Evolutionary conservation across 2,329 filamentous ascomycete species (phyloP).

Genomic region (Ophiostoma novo-ulmi): DNA sequence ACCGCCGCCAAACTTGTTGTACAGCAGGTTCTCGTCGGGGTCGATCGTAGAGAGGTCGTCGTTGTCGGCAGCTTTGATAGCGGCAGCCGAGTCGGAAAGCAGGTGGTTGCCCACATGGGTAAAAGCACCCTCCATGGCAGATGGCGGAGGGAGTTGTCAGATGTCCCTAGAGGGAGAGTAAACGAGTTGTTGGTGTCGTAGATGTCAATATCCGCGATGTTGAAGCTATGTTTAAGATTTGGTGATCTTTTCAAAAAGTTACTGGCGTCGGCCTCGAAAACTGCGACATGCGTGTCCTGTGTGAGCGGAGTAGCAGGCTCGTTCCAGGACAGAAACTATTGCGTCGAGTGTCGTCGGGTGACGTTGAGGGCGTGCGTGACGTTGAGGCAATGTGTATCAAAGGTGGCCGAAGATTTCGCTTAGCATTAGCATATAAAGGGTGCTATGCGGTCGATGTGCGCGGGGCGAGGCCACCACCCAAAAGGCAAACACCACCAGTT

Average conservation of each 20-base stretch:
- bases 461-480: background rate
- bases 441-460: slow-evolving; percentile 11
- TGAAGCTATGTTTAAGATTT: background rate
- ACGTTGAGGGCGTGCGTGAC: background rate
- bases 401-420: slow-evolving; percentile 7
- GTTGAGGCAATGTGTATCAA: background rate
- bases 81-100: slow-evolving; percentile 75
- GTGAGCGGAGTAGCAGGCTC: background rate
- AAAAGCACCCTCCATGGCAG: slow-evolving; percentile 71
- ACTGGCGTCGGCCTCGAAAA: slow-evolving; percentile 18
- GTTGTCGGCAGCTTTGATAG: slow-evolving; percentile 79
- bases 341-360: slow-evolving; percentile 8
- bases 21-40: slow-evolving; percentile 75
- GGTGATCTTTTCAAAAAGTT: background rate
- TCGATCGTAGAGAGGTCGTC: slow-evolving; percentile 68
- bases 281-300: slow-evolving; percentile 19
- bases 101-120: slow-evolving; percentile 83
- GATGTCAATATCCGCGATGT: background rate
- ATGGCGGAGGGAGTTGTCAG: slow-evolving; percentile 10
- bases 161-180: background rate
- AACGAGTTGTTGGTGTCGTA: background rate
- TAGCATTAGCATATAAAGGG: background rate
- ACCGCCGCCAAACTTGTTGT: slow-evolving; percentile 60
- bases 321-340: background rate
- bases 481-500: background rate